phyloP scores from a whole-genome alignment of 768 basidiomycete species.

The Amanita fuliginea region DNA sequence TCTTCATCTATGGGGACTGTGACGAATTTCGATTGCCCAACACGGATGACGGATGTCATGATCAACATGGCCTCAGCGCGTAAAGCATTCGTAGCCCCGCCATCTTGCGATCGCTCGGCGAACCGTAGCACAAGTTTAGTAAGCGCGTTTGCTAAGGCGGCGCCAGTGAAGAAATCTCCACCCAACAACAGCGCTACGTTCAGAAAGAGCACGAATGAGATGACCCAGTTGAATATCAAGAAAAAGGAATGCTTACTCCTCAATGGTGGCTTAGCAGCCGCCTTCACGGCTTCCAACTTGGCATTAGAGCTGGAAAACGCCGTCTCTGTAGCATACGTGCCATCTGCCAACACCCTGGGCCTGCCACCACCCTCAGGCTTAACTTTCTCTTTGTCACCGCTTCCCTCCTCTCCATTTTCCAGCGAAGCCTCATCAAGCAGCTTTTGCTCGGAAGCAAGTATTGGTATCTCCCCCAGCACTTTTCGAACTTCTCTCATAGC shows the following conservation, averaged over 20 bases:
- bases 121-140: slow-evolving; percentile 88
- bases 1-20: slow-evolving; percentile 97
- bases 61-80: slow-evolving; percentile 96
- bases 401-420: slow-evolving; percentile 17
- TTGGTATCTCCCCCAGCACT: slow-evolving; percentile 94
- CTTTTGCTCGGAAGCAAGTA: slow-evolving; percentile 81
- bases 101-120: slow-evolving; percentile 38
- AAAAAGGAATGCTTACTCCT: slow-evolving; percentile 38
- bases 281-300: slow-evolving; percentile 70
- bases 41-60: slow-evolving; percentile 94
- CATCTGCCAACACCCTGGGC: slow-evolving; percentile 85
- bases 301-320: slow-evolving; percentile 62
- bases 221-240: neutral
- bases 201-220: neutral
- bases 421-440: slow-evolving; percentile 66
- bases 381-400: slow-evolving; percentile 40
- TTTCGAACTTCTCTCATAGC: slow-evolving; percentile 73
- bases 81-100: slow-evolving; percentile 47
- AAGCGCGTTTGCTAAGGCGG: slow-evolving; percentile 80
- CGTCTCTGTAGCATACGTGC: slow-evolving; percentile 96
- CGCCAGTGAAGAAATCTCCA: slow-evolving; percentile 95
- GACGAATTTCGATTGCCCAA: slow-evolving; percentile 94
- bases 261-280: slow-evolving; percentile 83
- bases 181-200: slow-evolving; percentile 69
- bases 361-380: slow-evolving; percentile 36